Base-by-base conservation (phyloP, 495 filamentous ascomycete genomes). In the Delitschia confertaspora region DNA sequence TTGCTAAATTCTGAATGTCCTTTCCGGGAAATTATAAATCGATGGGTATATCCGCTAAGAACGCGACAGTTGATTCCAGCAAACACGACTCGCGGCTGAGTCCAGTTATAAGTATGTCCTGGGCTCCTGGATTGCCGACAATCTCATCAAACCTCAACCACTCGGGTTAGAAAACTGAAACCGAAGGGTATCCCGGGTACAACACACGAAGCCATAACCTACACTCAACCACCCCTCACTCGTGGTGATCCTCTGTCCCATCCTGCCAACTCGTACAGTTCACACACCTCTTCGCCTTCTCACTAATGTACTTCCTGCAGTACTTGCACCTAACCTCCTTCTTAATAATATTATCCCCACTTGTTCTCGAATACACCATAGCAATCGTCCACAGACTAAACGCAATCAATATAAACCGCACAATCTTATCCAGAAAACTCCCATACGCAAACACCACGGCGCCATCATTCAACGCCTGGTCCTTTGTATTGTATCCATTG, bases 231-330 rank as follows among this genome's bases (percentile, higher is more conserved):
- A 37, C 33, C 3, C 4, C 14, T 21, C 29, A 14, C 45, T 42
- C 23, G 27, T 8, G 30, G 13, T 26, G 22, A 13, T 83, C 78
- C 58, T 86, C 82, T 50, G 80, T 68, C n/a, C 80, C 82, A 64
- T 86, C 82, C 51, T 77, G 74, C 82, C 82, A 86, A 47, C 76
- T 83, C 4, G 79, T 83, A 57, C 82, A 86, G 47, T 84, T 79
- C 13, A 80, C 57, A 59, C 82, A 86, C 1, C 81, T 70, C 34
- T 67, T 33, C 44, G 83, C 80, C 75, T 78, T 76, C 22, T 71
- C 70, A 51, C 72, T 78, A 26, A 86, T 76, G 30, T 63, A 64
- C 58, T 83, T 81, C 51, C 70, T 69, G 60, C 83, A 88, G 53
- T 83, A 86, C 52, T 69, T 72, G 65, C 82, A 88, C 60, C 75